These are phyloP conservation scores for Hirschfeldia incana DNA, from an alignment of 345 rosid species.

Conservation along the genomic window DNA sequence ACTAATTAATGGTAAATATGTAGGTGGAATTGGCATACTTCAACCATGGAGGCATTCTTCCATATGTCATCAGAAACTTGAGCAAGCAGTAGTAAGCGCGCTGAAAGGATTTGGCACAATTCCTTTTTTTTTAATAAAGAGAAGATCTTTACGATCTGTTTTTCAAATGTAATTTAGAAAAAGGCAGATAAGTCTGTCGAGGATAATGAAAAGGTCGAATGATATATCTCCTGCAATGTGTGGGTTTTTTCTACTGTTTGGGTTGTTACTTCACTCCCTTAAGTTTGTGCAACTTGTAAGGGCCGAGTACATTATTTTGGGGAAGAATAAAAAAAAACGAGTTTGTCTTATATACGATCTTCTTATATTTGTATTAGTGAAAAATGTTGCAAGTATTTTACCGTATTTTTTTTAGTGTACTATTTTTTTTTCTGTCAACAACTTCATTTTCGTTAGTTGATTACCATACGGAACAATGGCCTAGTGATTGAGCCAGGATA, in stretches of 20 bases:
- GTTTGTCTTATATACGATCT: neutral
- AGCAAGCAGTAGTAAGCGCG: slow-evolving; percentile 46
- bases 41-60: slow-evolving; percentile 92
- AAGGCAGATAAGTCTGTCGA: slow-evolving; percentile 29
- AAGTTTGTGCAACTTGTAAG: neutral
- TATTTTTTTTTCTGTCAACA: too few relatives aligned
- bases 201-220: neutral
- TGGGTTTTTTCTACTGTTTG: neutral
- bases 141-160: slow-evolving; percentile 9
- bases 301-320: neutral
- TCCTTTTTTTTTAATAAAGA: slow-evolving; percentile 6
- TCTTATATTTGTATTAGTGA: neutral
- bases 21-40: slow-evolving; percentile 96
- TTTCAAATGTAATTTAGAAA: neutral
- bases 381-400: neutral
- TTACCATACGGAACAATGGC: too few relatives aligned
- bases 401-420: too few relatives aligned
- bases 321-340: neutral
- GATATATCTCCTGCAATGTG: slow-evolving; percentile 3
- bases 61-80: slow-evolving; percentile 87
- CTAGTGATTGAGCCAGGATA: too few relatives aligned
- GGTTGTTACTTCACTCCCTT: neutral
- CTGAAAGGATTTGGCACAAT: neutral
- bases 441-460: too few relatives aligned
- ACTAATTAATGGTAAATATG: slow-evolving; percentile 8